Evolutionary conservation across 306 rosid genomes (phyloP), one percentile per base, ranked within the genome.

Genomic region (Dryas alaskensis): DNA sequence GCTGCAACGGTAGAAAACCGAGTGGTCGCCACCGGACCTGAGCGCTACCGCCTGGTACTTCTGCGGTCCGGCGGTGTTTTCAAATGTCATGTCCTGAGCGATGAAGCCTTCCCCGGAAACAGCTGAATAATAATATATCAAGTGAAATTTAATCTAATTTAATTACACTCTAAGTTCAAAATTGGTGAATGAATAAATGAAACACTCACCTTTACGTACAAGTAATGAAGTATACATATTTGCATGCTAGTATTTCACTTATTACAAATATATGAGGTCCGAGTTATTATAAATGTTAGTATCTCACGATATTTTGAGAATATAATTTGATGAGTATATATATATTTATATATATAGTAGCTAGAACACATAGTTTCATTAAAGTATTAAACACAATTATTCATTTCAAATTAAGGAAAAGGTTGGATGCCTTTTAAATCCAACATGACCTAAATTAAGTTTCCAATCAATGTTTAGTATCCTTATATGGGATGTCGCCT

Each of bases 51-150:
- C 97, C 55, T 93, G 97, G 66, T 87, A 82, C 1, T 84, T 86
- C 55, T 78, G 72, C 0, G 98, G 96, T 7, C 97, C 98, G 9
- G 97, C 98, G 0, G 86, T 89, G 90, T 93, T 93, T 79, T 87
- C 92, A 43, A 93, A 90, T 62, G 93, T 87, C 17, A 93, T 93
- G 76, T 87, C 96, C 39, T 75, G 78, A 3, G 97, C 97, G 7
- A 89, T 83, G 88, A 93, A 93, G 19, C 84, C 87, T 1, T 82
- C 89, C 0, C 97, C 98, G 12, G 86, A 73, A 68, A 89, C 86
- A 58, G 69, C 93, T 90, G 81, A 31, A 31, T 31, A 31, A 31
- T 1, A 31, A 31, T 31, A 31, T 31, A 31, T 31, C 37, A 31
- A 31, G 37, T 31, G 22, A 31, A 31, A 31, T 31, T 31, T 22